Percentiles rank a stretch among this genome's conserved stretches.
phyloP scores from a whole-genome alignment of 176 grass and related monocot genomes.

The Alloteropsis semialata region DNA sequence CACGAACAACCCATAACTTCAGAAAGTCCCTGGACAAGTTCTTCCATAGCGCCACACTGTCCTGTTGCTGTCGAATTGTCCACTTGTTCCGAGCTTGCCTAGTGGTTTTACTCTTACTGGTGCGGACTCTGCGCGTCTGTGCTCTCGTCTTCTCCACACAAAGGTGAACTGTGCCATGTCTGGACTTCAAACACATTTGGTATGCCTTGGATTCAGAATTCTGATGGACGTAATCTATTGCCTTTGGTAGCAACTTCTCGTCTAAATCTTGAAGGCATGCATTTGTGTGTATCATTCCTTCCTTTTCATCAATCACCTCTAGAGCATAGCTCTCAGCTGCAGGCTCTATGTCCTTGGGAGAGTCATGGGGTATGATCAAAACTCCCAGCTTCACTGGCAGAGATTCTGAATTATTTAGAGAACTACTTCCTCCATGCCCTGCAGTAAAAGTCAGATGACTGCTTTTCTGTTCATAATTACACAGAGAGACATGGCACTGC shows the following conservation, averaged over 20 bases:
- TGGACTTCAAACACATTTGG: background rate
- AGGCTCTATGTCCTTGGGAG: background rate
- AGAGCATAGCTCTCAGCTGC: background rate
- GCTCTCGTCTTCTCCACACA: background rate
- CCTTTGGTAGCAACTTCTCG: background rate
- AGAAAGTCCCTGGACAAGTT: no score
- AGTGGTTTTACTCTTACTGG: background rate
- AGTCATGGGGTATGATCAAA: slow-evolving; percentile 1
- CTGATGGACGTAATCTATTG: background rate
- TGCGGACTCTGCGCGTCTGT: background rate
- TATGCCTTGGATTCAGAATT: background rate
- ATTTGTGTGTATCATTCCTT: background rate
- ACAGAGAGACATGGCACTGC: background rate
- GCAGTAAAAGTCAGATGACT: background rate
- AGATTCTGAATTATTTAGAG: no score
- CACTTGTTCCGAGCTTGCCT: background rate
- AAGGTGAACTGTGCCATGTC: background rate
- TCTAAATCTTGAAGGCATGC: background rate
- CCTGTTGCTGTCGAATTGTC: no score
- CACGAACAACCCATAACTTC: no score
- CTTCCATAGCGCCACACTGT: no score
- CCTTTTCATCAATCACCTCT: background rate
- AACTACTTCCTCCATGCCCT: background rate
- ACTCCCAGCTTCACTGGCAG: background rate
- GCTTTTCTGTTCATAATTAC: no score